Percentiles rank a stretch among this genome's conserved stretches.
phyloP scores from a whole-genome alignment of 805 yeast species.

The Kuraishia piskuri region DNA sequence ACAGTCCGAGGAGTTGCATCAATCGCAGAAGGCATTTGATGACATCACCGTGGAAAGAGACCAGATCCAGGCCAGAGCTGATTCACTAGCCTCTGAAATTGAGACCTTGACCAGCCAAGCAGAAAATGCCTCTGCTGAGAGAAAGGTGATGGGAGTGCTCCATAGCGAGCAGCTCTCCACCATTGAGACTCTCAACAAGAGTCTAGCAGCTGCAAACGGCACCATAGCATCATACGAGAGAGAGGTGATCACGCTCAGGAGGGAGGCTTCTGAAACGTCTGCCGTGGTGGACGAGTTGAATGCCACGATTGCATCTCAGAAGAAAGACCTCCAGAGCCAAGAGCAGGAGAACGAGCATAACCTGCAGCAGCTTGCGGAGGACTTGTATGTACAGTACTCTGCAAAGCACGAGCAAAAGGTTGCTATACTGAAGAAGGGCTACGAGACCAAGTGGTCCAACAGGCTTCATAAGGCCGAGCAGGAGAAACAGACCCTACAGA shows the following conservation, averaged over 20 bases:
- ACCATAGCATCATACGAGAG: neutral
- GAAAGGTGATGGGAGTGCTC: neutral
- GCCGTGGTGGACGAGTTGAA: constrained; percentile 11
- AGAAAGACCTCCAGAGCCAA: constrained; percentile 22
- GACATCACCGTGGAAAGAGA: neutral
- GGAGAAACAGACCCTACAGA: constrained; percentile 35
- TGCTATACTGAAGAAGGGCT: constrained; percentile 47
- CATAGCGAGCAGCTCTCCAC: constrained; percentile 1
- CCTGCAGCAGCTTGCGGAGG: constrained; percentile 57
- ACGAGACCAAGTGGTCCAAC: constrained; percentile 42
- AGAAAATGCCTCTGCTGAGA: neutral
- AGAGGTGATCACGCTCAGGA: neutral
- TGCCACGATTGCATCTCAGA: constrained; percentile 15
- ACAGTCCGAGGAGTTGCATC: neutral
- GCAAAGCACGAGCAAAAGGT: constrained; percentile 73
- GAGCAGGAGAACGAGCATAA: constrained; percentile 45
- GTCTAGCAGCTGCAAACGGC: neutral
- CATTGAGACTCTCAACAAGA: neutral
- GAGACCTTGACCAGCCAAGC: neutral
- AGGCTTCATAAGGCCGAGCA: constrained; percentile 31
- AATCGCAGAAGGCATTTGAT: neutral
- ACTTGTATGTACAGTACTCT: constrained; percentile 63
- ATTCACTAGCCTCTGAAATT: neutral
- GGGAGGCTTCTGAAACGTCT: neutral
- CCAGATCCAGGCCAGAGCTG: neutral